These are phyloP conservation scores for Botrytis paeoniae DNA, from an alignment of 2,329 filamentous ascomycete genomes.

Conservation along the genomic window DNA sequence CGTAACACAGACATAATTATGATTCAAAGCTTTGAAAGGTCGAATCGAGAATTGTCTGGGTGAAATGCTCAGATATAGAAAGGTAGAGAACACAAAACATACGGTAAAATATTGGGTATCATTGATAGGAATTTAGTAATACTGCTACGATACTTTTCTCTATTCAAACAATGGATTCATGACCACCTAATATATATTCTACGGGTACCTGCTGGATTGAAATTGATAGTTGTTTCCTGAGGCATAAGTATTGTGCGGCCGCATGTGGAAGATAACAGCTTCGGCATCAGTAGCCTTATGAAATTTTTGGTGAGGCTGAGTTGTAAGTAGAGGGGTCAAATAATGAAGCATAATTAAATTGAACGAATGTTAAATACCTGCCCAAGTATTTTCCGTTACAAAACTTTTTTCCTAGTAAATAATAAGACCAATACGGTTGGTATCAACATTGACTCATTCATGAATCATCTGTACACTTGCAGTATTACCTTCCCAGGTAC, in stretches of 20 bases:
- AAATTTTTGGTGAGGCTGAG: not conserved
- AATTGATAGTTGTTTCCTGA: not conserved
- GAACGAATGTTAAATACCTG: not conserved
- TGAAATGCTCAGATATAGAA: not conserved
- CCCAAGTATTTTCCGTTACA: not conserved
- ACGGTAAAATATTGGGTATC: not conserved
- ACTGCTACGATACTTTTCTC: not conserved
- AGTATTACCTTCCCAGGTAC: not conserved
- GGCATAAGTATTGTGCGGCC: not conserved
- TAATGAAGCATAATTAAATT: not conserved
- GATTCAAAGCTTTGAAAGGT: not conserved
- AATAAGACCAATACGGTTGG: not conserved
- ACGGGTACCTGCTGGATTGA: not conserved
- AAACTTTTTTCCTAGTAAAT: not conserved
- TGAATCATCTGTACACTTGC: not conserved
- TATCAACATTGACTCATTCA: not conserved
- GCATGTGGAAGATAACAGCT: not conserved
- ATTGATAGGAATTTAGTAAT: not conserved
- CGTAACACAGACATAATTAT: constrained; percentile 3
- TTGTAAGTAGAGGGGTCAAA: not conserved
- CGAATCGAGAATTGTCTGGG: not conserved
- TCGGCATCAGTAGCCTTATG: not conserved
- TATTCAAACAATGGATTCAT: not conserved
- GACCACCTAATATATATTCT: not conserved
- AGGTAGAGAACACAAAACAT: not conserved